These are phyloP conservation scores for Xylariaceae sp. DNA, from an alignment of 2,329 filamentous ascomycete species.

Conservation along the genomic window DNA sequence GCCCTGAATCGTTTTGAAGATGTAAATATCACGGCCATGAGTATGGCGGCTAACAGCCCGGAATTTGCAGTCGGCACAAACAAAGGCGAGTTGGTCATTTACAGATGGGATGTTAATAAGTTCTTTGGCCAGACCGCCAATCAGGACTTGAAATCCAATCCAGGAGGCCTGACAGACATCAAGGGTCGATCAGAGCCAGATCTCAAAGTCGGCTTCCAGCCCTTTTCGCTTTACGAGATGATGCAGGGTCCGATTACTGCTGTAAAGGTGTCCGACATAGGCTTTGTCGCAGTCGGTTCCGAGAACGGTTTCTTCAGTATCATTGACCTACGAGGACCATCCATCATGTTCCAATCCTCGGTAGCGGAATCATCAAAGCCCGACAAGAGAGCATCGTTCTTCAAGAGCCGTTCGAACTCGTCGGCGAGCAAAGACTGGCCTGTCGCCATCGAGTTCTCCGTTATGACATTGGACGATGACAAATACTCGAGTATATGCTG, in stretches of 20 bases:
- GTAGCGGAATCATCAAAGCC: constrained; percentile 68
- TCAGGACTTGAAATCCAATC: constrained; percentile 50
- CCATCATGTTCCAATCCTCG: constrained; percentile 71
- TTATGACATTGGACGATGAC: constrained; percentile 90
- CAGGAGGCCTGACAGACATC: constrained; percentile 71
- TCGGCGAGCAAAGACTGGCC: constrained; percentile 63
- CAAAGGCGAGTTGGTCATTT: constrained; percentile 80
- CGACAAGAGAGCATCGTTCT: constrained; percentile 72
- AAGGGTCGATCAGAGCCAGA: constrained; percentile 62
- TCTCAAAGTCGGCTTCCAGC: constrained; percentile 75
- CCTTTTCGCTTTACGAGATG: constrained; percentile 76
- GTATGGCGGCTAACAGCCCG: constrained; percentile 71
- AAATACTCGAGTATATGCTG: constrained; percentile 91
- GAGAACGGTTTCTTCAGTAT: constrained; percentile 75
- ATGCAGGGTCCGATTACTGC: constrained; percentile 75
- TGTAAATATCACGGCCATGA: constrained; percentile 72
- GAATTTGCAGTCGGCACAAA: constrained; percentile 79
- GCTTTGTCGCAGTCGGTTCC: constrained; percentile 83
- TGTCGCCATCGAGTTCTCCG: constrained; percentile 80
- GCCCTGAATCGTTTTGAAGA: constrained; percentile 74
- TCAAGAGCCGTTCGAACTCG: constrained; percentile 48
- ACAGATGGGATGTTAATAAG: constrained; percentile 80
- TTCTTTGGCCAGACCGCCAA: constrained; percentile 60
- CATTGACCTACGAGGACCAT: constrained; percentile 81
- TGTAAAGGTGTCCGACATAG: constrained; percentile 81